These are phyloP conservation scores for Euryodendron excelsum DNA, from an alignment of 148 eudicot species.

Conservation along the genomic window DNA sequence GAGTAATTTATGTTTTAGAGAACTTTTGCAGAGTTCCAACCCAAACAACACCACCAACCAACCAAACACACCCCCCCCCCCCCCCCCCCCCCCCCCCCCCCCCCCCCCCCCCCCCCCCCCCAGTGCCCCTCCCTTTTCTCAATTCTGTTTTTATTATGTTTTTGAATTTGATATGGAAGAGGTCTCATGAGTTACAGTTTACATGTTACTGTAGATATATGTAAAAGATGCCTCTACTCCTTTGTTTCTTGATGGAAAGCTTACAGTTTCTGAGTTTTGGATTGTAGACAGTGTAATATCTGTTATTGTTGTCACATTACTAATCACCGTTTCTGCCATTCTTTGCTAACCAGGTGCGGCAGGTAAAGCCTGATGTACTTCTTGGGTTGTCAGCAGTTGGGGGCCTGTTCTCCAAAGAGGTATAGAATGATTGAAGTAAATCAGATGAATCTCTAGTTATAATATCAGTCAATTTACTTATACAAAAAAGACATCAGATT, in stretches of 20 bases:
- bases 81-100: too few species aligned
- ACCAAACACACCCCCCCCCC: too few species aligned
- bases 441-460: background rate
- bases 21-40: too few species aligned
- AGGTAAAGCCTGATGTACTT: slow-evolving; percentile 95
- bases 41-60: too few species aligned
- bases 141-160: background rate
- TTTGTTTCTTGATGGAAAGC: background rate
- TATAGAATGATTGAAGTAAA: slow-evolving; percentile 20
- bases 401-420: slow-evolving; percentile 89
- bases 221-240: background rate
- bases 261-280: background rate
- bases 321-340: slow-evolving; percentile 6
- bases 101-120: too few species aligned
- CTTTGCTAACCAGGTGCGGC: slow-evolving; percentile 52
- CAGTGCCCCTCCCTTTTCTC: too few species aligned
- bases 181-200: slow-evolving; percentile 8
- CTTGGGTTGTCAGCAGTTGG: slow-evolving; percentile 97
- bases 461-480: background rate
- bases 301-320: background rate
- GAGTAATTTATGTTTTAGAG: too few species aligned
- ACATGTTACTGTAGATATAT: background rate
- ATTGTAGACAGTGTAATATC: background rate
- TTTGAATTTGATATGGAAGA: background rate
- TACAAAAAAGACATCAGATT: background rate